Base-by-base conservation (phyloP, 768 basidiomycete species). In the Termitomyces sp. region DNA sequence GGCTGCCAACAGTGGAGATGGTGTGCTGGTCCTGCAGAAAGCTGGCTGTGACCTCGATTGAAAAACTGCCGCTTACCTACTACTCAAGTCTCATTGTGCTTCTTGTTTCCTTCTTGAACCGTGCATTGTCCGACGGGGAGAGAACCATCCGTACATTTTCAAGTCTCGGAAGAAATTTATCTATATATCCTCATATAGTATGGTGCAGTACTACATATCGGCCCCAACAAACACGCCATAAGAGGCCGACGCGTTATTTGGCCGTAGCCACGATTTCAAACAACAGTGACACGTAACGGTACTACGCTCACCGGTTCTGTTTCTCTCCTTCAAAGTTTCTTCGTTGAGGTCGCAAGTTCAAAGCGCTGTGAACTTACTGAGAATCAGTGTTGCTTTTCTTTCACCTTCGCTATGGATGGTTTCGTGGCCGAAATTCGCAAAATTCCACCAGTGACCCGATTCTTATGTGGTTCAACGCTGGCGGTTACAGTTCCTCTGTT, bases 381-480 rank as follows among this genome's bases (percentile, higher is more conserved):
- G 7, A 8, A 35, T 22, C 16, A 11, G 39, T 18, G 2, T n/a
- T 35, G 18, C 35, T 28, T 18, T 45, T 53, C 5, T 3, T 53
- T 53, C 13, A 18, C 11, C 6, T 32, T 44, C 62, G 0, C 45
- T 24, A 84, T 84, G 84, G 74, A 81, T 55, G 74, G 77, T 18
- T 68, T 86, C 40, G 24, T 81, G 3, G 78, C 82, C 22, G 89
- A 93, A 76, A 73, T 94, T 56, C 84, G 79, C 67, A 93, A 92
- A 76, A 91, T 94, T 1, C 92, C 93, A 0, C 89, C 89, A 38
- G 88, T 95, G 40, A 94, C 93, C 6, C 85, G 93, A 36, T 85
- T 87, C 58, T 71, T 92, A 7, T 79, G 84, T 60, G 76, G 74
- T 22, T 88, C 90, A 1, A 83, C 85, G 2, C 68, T 91, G 3